Conservation (phyloP, 345 rosid genomes). For the Syzygium grande region DNA sequence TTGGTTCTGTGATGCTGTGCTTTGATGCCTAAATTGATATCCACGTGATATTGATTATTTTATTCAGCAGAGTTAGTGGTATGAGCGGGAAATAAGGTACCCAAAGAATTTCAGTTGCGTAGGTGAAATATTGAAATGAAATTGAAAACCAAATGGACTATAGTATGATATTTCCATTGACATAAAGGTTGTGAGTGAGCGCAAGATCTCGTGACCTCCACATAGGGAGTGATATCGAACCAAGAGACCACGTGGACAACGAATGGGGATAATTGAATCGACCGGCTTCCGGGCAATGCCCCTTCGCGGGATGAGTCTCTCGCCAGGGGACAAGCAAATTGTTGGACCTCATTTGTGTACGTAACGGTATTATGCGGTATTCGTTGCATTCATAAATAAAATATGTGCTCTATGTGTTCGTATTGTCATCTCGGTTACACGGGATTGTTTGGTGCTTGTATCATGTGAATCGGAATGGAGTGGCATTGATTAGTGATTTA, state of each 20-base stretch:
- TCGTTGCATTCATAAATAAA: not conserved
- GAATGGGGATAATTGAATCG: not conserved
- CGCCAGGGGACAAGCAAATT: not conserved
- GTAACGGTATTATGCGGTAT: not conserved
- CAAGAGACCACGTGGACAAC: not conserved
- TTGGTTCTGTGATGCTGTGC: not conserved
- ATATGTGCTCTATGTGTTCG: rapidly evolving
- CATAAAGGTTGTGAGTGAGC: not conserved
- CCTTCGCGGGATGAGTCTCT: not conserved
- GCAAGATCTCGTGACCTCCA: not conserved
- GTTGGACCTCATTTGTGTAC: not conserved
- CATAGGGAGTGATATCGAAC: not conserved
- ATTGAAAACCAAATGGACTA: not conserved
- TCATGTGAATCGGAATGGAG: rapidly evolving
- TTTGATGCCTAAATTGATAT: not conserved
- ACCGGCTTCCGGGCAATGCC: not conserved
- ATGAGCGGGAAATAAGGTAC: not conserved
- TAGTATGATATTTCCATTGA: not conserved
- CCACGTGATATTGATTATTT: not conserved
- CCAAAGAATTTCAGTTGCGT: too few relatives aligned
- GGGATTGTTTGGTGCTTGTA: rapidly evolving
- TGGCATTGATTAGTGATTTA: not conserved
- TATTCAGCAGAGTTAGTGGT: not conserved
- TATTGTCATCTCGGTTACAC: not conserved
- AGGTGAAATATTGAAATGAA: not conserved